A percentile compares a stretch with the other conserved stretches of the same genome.
Conservation (phyloP, 2,329 filamentous ascomycete species). For the Cercospora zeina region DNA sequence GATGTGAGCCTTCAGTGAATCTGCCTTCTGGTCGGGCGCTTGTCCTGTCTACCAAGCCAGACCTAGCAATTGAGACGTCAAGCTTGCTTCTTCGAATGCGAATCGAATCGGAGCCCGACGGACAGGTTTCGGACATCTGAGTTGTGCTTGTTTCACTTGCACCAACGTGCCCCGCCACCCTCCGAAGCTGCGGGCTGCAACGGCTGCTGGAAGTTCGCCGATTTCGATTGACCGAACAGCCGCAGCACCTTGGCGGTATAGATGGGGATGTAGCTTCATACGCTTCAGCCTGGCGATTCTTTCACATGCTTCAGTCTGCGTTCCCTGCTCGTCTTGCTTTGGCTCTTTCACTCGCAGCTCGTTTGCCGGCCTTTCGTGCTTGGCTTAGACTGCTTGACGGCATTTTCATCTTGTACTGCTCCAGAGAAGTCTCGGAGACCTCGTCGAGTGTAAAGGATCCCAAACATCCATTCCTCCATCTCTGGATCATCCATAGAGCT, state of each 20-base stretch:
- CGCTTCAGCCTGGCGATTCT: too few species aligned
- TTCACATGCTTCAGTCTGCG: neutral
- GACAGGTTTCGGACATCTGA: neutral
- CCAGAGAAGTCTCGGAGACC: slow-evolving; percentile 62
- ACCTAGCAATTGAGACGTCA: too few species aligned
- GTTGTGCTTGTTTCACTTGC: neutral
- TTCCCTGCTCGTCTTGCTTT: slow-evolving; percentile 25
- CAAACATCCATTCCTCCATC: slow-evolving; percentile 75
- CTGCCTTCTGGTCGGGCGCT: too few species aligned
- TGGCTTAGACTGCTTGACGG: slow-evolving; percentile 62
- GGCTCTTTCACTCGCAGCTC: slow-evolving; percentile 39
- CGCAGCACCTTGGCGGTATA: neutral
- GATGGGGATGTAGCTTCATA: too few species aligned
- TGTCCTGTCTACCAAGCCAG: too few species aligned
- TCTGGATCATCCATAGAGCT: slow-evolving; percentile 76
- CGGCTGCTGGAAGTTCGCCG: too few species aligned
- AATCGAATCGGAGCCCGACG: neutral
- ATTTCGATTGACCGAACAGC: neutral
- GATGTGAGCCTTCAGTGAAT: too few species aligned
- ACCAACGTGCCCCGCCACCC: too few species aligned
- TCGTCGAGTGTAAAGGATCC: slow-evolving; percentile 80
- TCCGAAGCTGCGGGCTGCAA: too few species aligned
- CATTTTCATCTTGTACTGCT: slow-evolving; percentile 51
- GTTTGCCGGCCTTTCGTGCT: slow-evolving; percentile 66
- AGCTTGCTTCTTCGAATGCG: too few species aligned